Evolutionary conservation across 169 alveolate genomes (phyloP), one percentile per base, ranked within the genome.

Genomic region (Theileria luwenshuni): DNA sequence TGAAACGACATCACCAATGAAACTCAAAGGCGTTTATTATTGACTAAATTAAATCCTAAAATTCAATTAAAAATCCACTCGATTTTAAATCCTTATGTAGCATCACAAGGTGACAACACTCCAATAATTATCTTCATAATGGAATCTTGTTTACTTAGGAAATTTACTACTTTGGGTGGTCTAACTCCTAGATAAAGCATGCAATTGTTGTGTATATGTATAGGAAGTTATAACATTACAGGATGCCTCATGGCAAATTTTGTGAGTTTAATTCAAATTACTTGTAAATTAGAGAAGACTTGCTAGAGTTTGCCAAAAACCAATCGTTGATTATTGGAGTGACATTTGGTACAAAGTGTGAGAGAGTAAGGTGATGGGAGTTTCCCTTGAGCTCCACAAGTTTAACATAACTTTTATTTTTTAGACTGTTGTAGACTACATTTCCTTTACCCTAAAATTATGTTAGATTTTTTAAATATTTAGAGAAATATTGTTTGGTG

Each of bases 321-420:
- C 72, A 62, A 3, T 62, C 72, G 32, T 62, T 62, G 7, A 62
- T 43, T 52, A 45, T 62, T 35, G 52, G 52, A 25, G 30, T 41
- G 5, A 45, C 58, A 43, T 43, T 41, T 23, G 58, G 60, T 30
- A 62, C 21, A 38, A 45, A 35, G 13, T 62, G 32, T 7, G 72
- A 25, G 7, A 23, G 30, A 19, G 28, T 19, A 12, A 62, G 21
- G 3, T 13, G 32, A 6, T 62, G 72, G 32, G 72, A 25, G 30
- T 41, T 43, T 23, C 72, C 72, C 15, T 62, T 1, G 19, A 62
- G 41, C 51, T 62, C 72, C 21, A 62, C 72, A 1, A 62, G 58
- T 23, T 62, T 62, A 8, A 62, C 72, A 13, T 62, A 52, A 43
- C 52, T 17, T 43, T 62, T 41, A 23, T 62, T 45, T 41, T 62